phyloP scores from a whole-genome alignment of 78 protist genomes.

The Dictyostelium intermedium region DNA sequence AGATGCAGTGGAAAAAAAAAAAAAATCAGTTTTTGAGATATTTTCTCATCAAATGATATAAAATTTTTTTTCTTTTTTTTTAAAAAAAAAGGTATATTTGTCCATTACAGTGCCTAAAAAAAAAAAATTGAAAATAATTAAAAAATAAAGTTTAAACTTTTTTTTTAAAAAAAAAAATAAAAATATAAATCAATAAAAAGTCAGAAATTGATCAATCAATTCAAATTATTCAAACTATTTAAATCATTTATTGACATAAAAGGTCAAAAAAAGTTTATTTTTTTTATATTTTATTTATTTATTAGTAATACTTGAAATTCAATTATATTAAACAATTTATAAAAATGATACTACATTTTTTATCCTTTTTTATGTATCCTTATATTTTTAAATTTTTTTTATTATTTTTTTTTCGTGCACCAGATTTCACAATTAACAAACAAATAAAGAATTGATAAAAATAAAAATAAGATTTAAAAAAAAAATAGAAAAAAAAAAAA shows the following conservation, averaged over 20 bases:
- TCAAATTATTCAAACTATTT: not conserved
- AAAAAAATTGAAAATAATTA: not conserved
- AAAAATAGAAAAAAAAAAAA: not conserved
- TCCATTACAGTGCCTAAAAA: not conserved
- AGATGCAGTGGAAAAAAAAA: not conserved
- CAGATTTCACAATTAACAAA: not conserved
- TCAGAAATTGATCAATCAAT: not conserved
- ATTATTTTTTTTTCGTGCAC: not conserved
- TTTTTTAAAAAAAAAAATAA: no score
- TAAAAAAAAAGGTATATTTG: not conserved
- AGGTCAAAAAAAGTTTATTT: not conserved
- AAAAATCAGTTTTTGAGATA: not conserved
- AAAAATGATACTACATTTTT: no score
- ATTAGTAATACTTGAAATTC: not conserved
- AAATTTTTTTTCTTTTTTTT: not conserved
- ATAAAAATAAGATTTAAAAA: not conserved
- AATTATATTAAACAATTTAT: not conserved
- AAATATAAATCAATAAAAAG: not conserved
- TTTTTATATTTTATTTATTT: no score
- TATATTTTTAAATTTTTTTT: no score
- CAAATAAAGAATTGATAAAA: not conserved
- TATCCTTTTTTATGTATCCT: no score
- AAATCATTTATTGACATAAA: not conserved
- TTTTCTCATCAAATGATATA: not conserved
- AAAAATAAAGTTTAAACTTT: no score